Base-by-base conservation (phyloP, 441 rosid genomes). In the Gossypium schwendimanii region DNA sequence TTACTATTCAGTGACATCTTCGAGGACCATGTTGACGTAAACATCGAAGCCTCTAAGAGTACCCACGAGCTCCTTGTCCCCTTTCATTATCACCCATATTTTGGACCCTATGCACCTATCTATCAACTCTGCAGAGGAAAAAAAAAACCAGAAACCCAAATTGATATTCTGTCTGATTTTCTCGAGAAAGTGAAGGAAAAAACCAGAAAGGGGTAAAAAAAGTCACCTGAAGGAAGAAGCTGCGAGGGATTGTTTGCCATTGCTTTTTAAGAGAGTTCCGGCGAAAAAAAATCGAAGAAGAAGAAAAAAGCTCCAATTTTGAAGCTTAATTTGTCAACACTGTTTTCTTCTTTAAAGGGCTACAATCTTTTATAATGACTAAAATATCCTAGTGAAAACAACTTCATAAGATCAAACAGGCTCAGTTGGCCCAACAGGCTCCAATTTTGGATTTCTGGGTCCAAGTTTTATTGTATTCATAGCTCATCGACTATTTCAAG, bases 51-150 rank as follows among this genome's bases (percentile, higher is more conserved):
- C 99, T 74, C 84, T 78, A 12, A 94, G 91, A 72, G 91, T 88
- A 39, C 98, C 96, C 0, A 92, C 98, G 14, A 94, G 98, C 86
- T 94, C 99, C 83, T 94, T 92, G 81, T 94, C 99, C 67, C 99
- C 99, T 84, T 92, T 92, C 99, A 94, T 91, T 55, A 94, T 91
- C 62, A 94, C 97, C 98, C 97, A 87, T 67, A 94, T 92, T 84
- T 87, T 94, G 15, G 96, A 94, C 21, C 97, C 98, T 69, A 92
- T 84, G 83, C 98, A 94, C 78, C 94, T 84, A 79, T 94, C 98
- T 24, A 94, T 94, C 57, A 92, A 79, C 91, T 94, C 97, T 92
- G 91, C 88, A 72, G 24, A 52, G 62, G 26, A 10, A 66, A 66
- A 52, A 26, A 68, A 23, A 11, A 2, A 18, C 2, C 10, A 63